These are phyloP conservation scores for Trichoderma atrobrunneum DNA, from an alignment of 2,329 filamentous ascomycete genomes.

Conservation along the genomic window DNA sequence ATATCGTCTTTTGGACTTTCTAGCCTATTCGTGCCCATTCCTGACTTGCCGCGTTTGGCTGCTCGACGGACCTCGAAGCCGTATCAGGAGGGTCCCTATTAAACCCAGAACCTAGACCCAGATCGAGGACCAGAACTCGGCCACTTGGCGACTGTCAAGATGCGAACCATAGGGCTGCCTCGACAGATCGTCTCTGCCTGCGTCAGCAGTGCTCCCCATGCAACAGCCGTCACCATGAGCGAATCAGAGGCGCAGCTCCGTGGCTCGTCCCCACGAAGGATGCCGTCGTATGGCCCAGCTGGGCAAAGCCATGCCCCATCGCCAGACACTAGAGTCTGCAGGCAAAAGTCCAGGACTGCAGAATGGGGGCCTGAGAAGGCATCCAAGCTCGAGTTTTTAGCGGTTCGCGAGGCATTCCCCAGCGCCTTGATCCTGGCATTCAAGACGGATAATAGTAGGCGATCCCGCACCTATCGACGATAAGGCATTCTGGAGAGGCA, in stretches of 20 bases:
- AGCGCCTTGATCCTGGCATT: not conserved
- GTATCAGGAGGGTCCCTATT: conserved; percentile 6
- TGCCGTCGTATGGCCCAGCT: conserved; percentile 9
- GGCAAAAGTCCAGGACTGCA: conserved; percentile 5
- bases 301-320: not conserved
- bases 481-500: conserved; percentile 11
- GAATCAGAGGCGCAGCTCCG: conserved; percentile 24
- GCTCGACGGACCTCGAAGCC: not conserved
- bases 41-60: conserved; percentile 3
- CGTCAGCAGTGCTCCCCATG: conserved; percentile 30
- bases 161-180: conserved; percentile 23
- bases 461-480: not conserved
- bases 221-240: conserved; percentile 32
- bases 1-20: not conserved
- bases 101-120: not conserved
- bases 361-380: not conserved
- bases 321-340: conserved; percentile 12
- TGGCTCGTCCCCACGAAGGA: conserved; percentile 14
- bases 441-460: not conserved
- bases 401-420: conserved; percentile 12
- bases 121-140: conserved; percentile 3
- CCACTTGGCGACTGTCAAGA: conserved; percentile 14
- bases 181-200: conserved; percentile 25
- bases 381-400: not conserved
- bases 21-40: not conserved